Conservation (phyloP, 1,284 basidiomycete genomes). For the Melampsora larici-populina region DNA sequence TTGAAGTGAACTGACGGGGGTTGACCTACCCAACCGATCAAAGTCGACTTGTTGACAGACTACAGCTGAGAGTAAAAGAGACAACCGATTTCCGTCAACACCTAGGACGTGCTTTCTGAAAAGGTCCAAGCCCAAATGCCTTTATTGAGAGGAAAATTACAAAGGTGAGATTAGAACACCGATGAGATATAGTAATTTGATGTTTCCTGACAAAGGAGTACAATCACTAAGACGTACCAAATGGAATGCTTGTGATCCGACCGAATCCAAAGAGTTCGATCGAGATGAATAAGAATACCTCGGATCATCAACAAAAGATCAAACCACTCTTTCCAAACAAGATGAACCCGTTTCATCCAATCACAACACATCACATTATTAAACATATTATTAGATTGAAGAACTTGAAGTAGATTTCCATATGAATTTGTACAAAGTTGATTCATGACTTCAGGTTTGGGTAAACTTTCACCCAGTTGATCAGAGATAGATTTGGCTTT, state of each 20-base stretch:
- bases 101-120: slow-evolving; percentile 28
- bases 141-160: background rate
- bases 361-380: background rate
- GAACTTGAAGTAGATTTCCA: background rate
- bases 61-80: slow-evolving; percentile 19
- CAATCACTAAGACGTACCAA: slow-evolving; percentile 4
- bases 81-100: slow-evolving; percentile 12
- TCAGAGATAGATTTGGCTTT: background rate
- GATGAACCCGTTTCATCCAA: slow-evolving; percentile 13
- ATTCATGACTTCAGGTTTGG: background rate
- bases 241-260: slow-evolving; percentile 4
- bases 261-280: slow-evolving; percentile 25
- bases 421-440: background rate
- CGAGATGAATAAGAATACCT: slow-evolving; percentile 21
- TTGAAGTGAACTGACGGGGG: slow-evolving; percentile 1
- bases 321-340: slow-evolving; percentile 10
- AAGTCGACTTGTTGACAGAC: slow-evolving; percentile 18
- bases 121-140: slow-evolving; percentile 28
- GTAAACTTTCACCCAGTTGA: background rate
- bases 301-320: slow-evolving; percentile 21
- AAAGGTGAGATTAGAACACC: background rate
- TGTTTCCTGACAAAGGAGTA: background rate
- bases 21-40: slow-evolving; percentile 14
- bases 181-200: too few species aligned
- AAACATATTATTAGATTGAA: background rate